Evolutionary conservation across 345 rosid species (phyloP).

Genomic region (Gossypium raimondii): DNA sequence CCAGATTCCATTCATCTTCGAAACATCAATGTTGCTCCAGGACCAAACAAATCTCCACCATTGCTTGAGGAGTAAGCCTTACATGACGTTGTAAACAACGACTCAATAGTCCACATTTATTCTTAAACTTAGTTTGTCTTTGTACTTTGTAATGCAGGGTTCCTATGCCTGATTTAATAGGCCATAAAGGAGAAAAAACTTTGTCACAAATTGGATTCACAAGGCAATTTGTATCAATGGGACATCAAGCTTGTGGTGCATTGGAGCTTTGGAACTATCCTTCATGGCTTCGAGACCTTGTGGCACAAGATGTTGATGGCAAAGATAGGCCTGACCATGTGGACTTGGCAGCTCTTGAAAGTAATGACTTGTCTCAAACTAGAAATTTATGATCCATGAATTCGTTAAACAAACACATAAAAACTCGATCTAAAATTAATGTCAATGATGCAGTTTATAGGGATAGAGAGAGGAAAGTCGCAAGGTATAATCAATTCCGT

Average conservation of each 20-base stretch:
- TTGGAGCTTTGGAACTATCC: constrained; percentile 61
- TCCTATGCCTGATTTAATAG: constrained; percentile 32
- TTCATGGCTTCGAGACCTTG: constrained; percentile 38
- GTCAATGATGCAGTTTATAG: constrained; percentile 36
- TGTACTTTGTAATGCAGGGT: constrained; percentile 20
- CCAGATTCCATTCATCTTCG: constrained; percentile 43
- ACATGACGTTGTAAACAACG: background rate
- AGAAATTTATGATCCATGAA: background rate
- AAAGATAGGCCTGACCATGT: constrained; percentile 42
- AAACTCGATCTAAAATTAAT: background rate
- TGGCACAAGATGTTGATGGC: constrained; percentile 39
- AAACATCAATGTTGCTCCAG: constrained; percentile 26
- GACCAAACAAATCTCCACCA: constrained; percentile 41
- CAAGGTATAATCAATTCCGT: constrained; percentile 52
- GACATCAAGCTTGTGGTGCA: constrained; percentile 61
- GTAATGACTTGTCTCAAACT: constrained; percentile 8
- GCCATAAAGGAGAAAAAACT: constrained; percentile 38
- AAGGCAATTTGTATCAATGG: constrained; percentile 54
- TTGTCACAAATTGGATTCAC: constrained; percentile 39
- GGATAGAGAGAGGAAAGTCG: constrained; percentile 58
- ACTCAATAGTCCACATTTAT: no score
- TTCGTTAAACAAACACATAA: background rate
- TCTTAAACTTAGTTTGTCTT: background rate
- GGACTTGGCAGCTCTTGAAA: constrained; percentile 52
- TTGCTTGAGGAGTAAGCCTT: constrained; percentile 23